Conservation (phyloP, 2,329 filamentous ascomycete genomes). For the Ceratocystis eucalypticola region DNA sequence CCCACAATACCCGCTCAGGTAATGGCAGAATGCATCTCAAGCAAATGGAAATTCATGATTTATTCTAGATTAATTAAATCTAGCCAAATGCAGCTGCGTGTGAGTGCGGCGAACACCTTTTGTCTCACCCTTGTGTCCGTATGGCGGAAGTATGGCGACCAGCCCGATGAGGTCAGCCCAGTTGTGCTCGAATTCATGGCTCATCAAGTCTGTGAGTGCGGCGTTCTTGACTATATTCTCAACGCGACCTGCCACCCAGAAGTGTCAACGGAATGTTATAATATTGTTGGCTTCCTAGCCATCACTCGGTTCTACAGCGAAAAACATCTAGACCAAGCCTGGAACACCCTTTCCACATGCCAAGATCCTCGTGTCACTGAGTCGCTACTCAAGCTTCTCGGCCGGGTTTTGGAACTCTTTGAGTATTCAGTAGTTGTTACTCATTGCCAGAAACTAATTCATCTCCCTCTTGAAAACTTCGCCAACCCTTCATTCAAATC, state of each 20-base stretch:
- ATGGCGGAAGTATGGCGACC: conserved; percentile 46
- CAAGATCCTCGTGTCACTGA: conserved; percentile 77
- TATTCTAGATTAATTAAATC: conserved; percentile 63
- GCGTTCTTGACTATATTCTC: conserved; percentile 73
- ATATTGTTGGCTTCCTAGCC: conserved; percentile 76
- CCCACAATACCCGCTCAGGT: conserved; percentile 30
- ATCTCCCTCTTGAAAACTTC: conserved; percentile 49
- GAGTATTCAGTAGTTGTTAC: conserved; percentile 42
- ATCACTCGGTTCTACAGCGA: conserved; percentile 62
- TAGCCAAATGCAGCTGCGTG: conserved; percentile 80
- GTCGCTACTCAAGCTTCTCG: conserved; percentile 57
- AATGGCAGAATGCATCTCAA: conserved; percentile 38
- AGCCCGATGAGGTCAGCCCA: conserved; percentile 28
- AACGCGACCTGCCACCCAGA: conserved; percentile 87
- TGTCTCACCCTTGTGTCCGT: conserved; percentile 54
- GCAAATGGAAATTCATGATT: conserved; percentile 56
- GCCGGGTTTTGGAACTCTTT: conserved; percentile 36
- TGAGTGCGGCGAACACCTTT: conserved; percentile 63
- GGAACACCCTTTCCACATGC: conserved; percentile 67
- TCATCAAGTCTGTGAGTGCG: conserved; percentile 52
- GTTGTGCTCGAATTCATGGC: conserved; percentile 54
- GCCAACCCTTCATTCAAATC: conserved; percentile 43
- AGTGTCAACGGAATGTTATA: conserved; percentile 65
- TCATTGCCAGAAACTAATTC: conserved; percentile 56
- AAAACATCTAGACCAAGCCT: conserved; percentile 64